A percentile compares a stretch with the other conserved stretches of the same genome.
phyloP scores from a whole-genome alignment of 2,329 filamentous ascomycete species.

The Cytospora leucostoma region DNA sequence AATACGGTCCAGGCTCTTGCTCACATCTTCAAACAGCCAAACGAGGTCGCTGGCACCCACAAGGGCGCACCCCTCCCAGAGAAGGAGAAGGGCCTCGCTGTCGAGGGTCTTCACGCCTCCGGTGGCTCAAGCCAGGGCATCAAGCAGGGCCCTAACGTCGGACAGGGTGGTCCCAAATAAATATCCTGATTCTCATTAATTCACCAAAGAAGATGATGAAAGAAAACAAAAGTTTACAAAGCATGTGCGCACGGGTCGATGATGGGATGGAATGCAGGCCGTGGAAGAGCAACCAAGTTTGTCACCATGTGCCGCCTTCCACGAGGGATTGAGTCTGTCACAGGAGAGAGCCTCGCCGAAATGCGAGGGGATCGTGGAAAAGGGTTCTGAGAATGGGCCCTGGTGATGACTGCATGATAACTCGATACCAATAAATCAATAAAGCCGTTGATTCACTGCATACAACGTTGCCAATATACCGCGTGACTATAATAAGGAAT shows the following conservation, averaged over 20 bases:
- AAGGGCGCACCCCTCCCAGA: slow-evolving; percentile 53
- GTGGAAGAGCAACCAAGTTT: background rate
- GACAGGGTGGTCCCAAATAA: slow-evolving; percentile 40
- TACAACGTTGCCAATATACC: background rate
- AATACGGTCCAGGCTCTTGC: background rate
- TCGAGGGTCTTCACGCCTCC: slow-evolving; percentile 43
- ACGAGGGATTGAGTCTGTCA: background rate
- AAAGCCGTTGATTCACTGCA: background rate
- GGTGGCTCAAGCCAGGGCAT: slow-evolving; percentile 48
- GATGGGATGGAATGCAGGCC: background rate
- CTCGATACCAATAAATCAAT: background rate
- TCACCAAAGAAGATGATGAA: background rate
- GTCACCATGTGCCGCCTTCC: background rate
- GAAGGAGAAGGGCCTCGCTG: slow-evolving; percentile 44
- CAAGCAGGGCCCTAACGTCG: slow-evolving; percentile 42
- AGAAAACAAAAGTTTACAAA: background rate
- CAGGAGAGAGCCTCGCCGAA: background rate
- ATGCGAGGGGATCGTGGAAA: background rate
- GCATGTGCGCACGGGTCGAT: background rate
- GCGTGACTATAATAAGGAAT: background rate
- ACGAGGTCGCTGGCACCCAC: slow-evolving; percentile 48
- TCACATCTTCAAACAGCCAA: background rate
- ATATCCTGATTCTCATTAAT: background rate
- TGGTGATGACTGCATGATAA: background rate
- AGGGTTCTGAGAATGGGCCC: background rate